Evolutionary conservation across 306 rosid genomes (phyloP).

Genomic region (Vigna trinervia): DNA sequence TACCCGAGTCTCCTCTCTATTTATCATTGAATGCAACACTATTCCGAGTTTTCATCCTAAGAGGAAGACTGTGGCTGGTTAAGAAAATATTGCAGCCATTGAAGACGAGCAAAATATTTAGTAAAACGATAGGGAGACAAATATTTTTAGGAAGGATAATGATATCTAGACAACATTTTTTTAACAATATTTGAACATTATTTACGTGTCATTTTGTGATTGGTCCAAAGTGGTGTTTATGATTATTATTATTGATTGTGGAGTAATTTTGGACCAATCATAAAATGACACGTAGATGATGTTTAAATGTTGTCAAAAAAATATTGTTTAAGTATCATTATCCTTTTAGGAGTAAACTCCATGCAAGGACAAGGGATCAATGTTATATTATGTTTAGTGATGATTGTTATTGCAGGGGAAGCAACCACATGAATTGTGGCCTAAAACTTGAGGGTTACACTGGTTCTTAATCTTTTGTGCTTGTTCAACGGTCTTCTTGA

Average conservation of each 20-base stretch:
- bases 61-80: too few relatives aligned
- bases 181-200: too few relatives aligned
- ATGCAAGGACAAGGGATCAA: neutral
- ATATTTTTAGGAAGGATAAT: neutral
- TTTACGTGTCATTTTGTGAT: too few relatives aligned
- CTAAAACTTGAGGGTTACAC: conserved; percentile 52
- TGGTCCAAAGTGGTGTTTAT: too few relatives aligned
- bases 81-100: neutral
- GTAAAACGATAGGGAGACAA: neutral
- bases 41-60: neutral
- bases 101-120: neutral
- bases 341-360: neutral
- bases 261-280: too few relatives aligned
- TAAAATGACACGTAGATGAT: too few relatives aligned
- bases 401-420: conserved; percentile 70
- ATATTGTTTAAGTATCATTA: too few relatives aligned
- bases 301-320: too few relatives aligned
- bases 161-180: too few relatives aligned
- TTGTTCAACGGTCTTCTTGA: conserved; percentile 59
- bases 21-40: neutral
- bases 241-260: too few relatives aligned
- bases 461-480: conserved; percentile 59
- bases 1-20: too few relatives aligned
- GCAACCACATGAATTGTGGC: conserved; percentile 76
- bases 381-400: conserved; percentile 7